phyloP scores from a whole-genome alignment of 148 eudicot genomes.

The Fagopyrum esculentum region DNA sequence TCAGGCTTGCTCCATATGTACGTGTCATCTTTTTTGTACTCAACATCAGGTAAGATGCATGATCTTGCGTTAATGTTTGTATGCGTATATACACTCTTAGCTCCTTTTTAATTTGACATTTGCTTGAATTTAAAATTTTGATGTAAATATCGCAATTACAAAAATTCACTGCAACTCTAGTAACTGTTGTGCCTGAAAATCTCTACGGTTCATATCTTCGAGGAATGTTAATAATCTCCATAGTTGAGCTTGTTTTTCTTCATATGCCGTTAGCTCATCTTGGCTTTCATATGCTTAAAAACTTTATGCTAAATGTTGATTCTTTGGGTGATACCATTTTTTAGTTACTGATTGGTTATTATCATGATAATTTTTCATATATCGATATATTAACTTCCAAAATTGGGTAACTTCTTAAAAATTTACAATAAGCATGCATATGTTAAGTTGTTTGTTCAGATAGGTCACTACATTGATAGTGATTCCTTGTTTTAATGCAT shows the following conservation, averaged over 20 bases:
- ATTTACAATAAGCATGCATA: background rate
- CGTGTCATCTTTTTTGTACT: slow-evolving; percentile 74
- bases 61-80: background rate
- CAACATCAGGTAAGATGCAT: slow-evolving; percentile 52
- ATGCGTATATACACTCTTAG: background rate
- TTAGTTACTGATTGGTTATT: background rate
- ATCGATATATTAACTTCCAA: background rate
- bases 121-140: background rate
- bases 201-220: background rate
- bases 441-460: background rate
- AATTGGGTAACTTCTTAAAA: background rate
- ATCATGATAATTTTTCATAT: background rate
- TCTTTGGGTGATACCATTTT: background rate
- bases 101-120: background rate
- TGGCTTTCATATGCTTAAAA: background rate
- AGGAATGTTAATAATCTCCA: background rate
- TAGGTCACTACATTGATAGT: background rate
- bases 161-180: background rate
- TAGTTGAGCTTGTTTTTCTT: background rate
- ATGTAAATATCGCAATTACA: background rate
- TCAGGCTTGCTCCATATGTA: slow-evolving; percentile 83
- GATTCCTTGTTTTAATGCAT: slow-evolving; percentile 13
- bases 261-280: background rate
- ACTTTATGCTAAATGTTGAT: background rate
- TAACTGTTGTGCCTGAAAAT: background rate